Conservation (phyloP, 1,139 yeast genomes). For the Kazachstania sp. region DNA sequence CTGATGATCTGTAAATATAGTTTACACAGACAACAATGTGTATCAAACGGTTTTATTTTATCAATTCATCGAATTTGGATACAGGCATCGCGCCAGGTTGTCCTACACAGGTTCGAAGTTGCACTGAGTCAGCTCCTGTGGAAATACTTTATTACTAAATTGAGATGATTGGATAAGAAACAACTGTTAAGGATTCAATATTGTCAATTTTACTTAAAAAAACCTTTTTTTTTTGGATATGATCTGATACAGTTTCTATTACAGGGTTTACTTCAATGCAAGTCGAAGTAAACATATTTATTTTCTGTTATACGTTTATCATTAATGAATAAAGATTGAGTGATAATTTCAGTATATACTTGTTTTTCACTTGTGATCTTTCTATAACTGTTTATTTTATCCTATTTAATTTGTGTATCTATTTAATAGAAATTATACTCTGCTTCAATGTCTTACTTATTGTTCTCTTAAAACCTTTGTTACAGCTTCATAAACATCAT, state of each 20-base stretch:
- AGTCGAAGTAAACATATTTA: background rate
- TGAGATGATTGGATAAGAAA: too few relatives aligned
- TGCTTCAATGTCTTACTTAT: background rate
- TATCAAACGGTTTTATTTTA: background rate
- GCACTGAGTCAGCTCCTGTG: too few relatives aligned
- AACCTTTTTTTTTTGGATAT: too few relatives aligned
- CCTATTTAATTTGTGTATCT: background rate
- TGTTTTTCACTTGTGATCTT: too few relatives aligned
- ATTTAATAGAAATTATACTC: background rate
- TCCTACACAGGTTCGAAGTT: too few relatives aligned
- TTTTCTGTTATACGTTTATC: background rate
- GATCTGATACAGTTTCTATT: background rate
- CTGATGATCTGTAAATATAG: slow-evolving; percentile 33
- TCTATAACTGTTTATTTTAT: background rate
- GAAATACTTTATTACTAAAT: too few relatives aligned
- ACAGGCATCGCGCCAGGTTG: too few relatives aligned
- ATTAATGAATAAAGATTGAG: background rate
- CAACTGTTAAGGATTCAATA: too few relatives aligned
- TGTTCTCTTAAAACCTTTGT: slow-evolving; percentile 22
- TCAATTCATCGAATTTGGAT: too few relatives aligned
- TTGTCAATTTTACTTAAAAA: too few relatives aligned
- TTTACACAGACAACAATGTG: background rate
- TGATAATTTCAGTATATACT: too few relatives aligned
- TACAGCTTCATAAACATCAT: slow-evolving; percentile 34
- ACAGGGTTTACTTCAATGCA: background rate